Percentiles rank a stretch among this genome's conserved stretches.
phyloP scores from a whole-genome alignment of 208 protist genomes.

The Crithidia bombi region DNA sequence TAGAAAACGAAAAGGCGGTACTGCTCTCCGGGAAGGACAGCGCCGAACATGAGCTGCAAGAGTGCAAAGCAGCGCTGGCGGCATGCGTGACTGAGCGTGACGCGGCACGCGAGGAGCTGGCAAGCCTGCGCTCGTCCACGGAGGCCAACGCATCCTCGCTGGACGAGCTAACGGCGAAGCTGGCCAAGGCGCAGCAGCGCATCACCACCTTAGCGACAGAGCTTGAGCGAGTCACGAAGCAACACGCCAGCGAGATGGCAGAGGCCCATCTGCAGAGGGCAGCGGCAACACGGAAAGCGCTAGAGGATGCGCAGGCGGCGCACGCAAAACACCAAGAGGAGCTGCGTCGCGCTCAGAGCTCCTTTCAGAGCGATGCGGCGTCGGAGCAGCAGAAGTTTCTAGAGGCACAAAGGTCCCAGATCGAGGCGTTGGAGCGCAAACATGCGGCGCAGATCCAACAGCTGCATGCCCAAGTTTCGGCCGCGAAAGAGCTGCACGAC shows the following conservation, averaged over 20 bases:
- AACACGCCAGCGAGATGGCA: conserved; percentile 1
- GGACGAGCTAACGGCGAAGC: conserved; percentile 11
- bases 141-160: conserved; percentile 21
- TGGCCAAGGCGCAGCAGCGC: conserved; percentile 11
- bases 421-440: conserved; percentile 31
- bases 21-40: conserved; percentile 11
- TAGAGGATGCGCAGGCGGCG: conserved; percentile 12
- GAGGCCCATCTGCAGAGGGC: conserved; percentile 9
- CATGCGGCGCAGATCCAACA: conserved; percentile 25
- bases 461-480: conserved; percentile 17
- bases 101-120: conserved; percentile 8
- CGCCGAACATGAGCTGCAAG: conserved; percentile 20
- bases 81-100: conserved; percentile 16
- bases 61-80: conserved; percentile 13
- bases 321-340: conserved; percentile 23
- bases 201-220: conserved; percentile 13
- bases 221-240: neutral
- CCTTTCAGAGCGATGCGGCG: conserved; percentile 11
- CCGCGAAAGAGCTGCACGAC: conserved; percentile 16
- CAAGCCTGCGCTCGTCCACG: conserved; percentile 1
- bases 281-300: neutral
- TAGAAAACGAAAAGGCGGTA: conserved; percentile 36
- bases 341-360: conserved; percentile 14
- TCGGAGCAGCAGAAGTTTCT: conserved; percentile 23
- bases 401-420: conserved; percentile 29